Base-by-base conservation (phyloP, 2,329 filamentous ascomycete genomes). In the Neospermospora avenae region DNA sequence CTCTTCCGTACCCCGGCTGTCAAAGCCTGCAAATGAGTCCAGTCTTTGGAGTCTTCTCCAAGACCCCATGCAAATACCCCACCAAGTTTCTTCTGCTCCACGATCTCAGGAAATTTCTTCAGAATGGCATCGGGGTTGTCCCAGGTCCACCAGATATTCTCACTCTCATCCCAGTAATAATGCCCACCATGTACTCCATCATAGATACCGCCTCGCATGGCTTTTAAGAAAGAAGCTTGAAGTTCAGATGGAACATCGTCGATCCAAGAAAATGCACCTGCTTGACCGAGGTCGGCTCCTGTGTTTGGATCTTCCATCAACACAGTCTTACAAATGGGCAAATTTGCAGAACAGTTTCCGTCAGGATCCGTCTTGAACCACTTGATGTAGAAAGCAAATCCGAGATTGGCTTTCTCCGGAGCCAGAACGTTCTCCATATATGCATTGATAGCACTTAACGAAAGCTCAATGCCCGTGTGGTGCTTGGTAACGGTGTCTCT, bases 1-100 rank as follows among this genome's bases (percentile, higher is more conserved):
- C 51, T 28, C 16, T 39, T 54, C 49, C 53, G 37, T 13, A 59
- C 41, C 5, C 56, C 56, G 31, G 53, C 49, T 11, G 71, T 73
- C 70, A 81, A 77, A 3, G 75, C 74, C 60, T 72, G 69, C 10
- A 84, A 59, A 67, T 80, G 80, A 45, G 64, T 71, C 70, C 74
- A 81, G 28, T 75, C 66, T 28, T 72, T 68, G 10, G 72, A 76
- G 68, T 91, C 88, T 73, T 91, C 87, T 1, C 86, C 88, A 60
- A 91, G 69, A 20, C 85, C 87, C 88, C 88, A 91, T 0, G 88
- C 87, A 79, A 91, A 90, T 4, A 89, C 83, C 16, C 89, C 89
- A 1, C 88, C 88, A 0, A 91, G 72, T 0, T 76, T 73, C 69
- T 81, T 79, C 34, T 77, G 76, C 31, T 77, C 74, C 3, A 90